phyloP scores from a whole-genome alignment of 768 basidiomycete species.

The Serendipita indica region DNA sequence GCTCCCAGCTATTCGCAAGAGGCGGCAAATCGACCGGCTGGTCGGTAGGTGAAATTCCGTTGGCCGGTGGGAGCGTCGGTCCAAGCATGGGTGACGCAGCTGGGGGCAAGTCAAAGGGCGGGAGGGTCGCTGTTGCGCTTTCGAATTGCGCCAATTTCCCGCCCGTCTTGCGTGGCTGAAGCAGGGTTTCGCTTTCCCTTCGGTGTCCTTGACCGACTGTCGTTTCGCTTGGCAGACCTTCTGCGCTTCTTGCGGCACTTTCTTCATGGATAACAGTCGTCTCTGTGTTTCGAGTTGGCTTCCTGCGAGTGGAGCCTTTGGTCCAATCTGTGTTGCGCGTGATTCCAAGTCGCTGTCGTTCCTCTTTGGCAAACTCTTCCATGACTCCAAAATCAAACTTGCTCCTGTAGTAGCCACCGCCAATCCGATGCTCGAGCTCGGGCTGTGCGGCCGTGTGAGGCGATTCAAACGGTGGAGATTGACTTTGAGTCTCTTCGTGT shows the following conservation, averaged over 20 bases:
- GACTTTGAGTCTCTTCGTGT: neutral
- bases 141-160: conserved; percentile 93
- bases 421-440: neutral
- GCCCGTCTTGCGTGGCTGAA: conserved; percentile 33
- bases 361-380: conserved; percentile 61
- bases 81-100: conserved; percentile 2
- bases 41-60: conserved; percentile 18
- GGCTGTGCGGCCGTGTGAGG: conserved; percentile 8
- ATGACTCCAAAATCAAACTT: conserved; percentile 60
- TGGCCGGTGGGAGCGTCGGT: conserved; percentile 8
- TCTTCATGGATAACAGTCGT: neutral
- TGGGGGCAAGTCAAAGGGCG: conserved; percentile 26
- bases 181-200: conserved; percentile 73
- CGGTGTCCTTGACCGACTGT: conserved; percentile 41
- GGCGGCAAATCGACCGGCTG: conserved; percentile 14
- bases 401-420: neutral
- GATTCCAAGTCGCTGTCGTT: conserved; percentile 52
- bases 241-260: neutral
- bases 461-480: no score
- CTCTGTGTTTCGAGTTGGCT: neutral
- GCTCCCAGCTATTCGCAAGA: conserved; percentile 23
- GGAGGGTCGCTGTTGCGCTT: conserved; percentile 30
- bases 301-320: conserved; percentile 9
- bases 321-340: conserved; percentile 13
- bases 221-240: neutral